Conservation (phyloP, 2,329 filamentous ascomycete species). For the Chaetomium sp. region DNA sequence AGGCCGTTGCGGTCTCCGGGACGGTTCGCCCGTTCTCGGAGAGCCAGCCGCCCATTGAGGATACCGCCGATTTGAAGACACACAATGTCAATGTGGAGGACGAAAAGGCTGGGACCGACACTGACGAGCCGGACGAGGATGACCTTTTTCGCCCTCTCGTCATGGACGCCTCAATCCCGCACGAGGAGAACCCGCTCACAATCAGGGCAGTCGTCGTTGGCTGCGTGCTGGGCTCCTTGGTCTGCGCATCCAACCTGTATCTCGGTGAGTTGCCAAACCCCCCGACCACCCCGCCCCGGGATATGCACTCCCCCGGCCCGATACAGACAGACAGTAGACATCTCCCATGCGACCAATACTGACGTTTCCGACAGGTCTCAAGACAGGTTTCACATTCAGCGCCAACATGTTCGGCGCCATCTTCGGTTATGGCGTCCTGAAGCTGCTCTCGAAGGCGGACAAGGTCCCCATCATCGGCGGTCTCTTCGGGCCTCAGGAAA, state of each 20-base stretch:
- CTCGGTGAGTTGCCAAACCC: slow-evolving; percentile 51
- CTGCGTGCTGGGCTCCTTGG: slow-evolving; percentile 54
- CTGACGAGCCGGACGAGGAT: slow-evolving; percentile 39
- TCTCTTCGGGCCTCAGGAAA: slow-evolving; percentile 59
- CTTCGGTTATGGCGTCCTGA: slow-evolving; percentile 58
- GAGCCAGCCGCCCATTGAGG: slow-evolving; percentile 32
- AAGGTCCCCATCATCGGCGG: slow-evolving; percentile 56
- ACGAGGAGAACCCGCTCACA: slow-evolving; percentile 50
- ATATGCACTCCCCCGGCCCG: too few species aligned
- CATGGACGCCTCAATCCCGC: slow-evolving; percentile 41
- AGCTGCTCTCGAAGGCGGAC: slow-evolving; percentile 47
- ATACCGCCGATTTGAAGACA: slow-evolving; percentile 30
- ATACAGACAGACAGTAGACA: neutral
- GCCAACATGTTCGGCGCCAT: slow-evolving; percentile 53
- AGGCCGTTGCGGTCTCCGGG: slow-evolving; percentile 26
- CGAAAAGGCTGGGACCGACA: slow-evolving; percentile 36
- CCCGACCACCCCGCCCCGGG: too few species aligned
- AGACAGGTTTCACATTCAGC: slow-evolving; percentile 51
- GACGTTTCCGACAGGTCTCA: slow-evolving; percentile 42
- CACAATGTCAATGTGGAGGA: slow-evolving; percentile 32
- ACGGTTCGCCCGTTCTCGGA: slow-evolving; percentile 35
- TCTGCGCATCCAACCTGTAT: slow-evolving; percentile 61
- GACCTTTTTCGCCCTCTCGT: slow-evolving; percentile 47
- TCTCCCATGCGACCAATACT: neutral
- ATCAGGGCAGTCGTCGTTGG: slow-evolving; percentile 55